Evolutionary conservation across 495 filamentous ascomycete species (phyloP), one percentile per base, ranked within the genome.

Genomic region (Trypethelium eluteriae): DNA sequence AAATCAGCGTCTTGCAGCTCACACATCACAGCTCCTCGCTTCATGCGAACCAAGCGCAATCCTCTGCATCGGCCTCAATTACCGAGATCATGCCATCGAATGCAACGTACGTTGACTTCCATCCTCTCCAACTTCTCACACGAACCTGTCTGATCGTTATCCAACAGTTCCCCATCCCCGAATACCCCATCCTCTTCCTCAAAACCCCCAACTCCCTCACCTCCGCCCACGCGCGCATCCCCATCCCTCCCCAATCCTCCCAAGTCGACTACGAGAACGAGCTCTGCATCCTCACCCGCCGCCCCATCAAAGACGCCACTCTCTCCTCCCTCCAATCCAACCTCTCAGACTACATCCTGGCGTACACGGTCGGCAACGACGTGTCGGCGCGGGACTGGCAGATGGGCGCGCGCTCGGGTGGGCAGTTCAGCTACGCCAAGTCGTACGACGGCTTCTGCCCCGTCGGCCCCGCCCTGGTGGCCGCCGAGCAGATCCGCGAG

Each of bases 301-400:
- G 70, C 63, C 74, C 77, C 64, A 71, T 70, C 59, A 76, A 76
- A 50, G 72, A 81, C 66, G 62, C 80, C 32, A 66, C 68, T 2
- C 68, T 69, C 6, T 70, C 74, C 25, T 63, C 78, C 62, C 76
- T 75, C 12, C 57, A 63, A 2, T 65, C 65, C 53, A 18, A 36
- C 53, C 53, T 59, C 53, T 18, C 53, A 7, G 53, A 46, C 53
- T 78, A 79, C 70, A 76, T 82, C 65, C 73, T 80, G 11, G 80
- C 78, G 59, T 82, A 82, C 69, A 81, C 80, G 0, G 68, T 75
- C 47, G 79, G 79, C 66, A 81, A 81, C 73, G 80, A 82, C 67
- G 67, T 82, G 32, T 78, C 79, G 38, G 77, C 76, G 18, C 78
- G 80, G 1, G 69, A 73, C 36, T 79, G 73, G 67, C 80, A 82